phyloP scores from a whole-genome alignment of 139 green algal genomes.

The Coelastrella sp. region DNA sequence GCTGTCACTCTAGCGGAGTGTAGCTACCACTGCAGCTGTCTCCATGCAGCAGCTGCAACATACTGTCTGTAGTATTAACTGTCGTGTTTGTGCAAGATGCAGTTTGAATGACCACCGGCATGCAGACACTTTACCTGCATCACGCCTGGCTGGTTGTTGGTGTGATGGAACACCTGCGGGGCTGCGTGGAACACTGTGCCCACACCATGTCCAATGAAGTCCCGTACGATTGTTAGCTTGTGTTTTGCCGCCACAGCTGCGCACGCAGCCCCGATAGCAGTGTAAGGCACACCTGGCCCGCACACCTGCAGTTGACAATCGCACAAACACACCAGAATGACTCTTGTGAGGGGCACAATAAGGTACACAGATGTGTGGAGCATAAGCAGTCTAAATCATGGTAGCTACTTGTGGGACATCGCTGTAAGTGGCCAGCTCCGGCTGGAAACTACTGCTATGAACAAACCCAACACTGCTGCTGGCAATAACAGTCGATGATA shows the following conservation, averaged over 20 bases:
- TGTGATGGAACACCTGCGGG: conserved; percentile 88
- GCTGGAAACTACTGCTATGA: no score
- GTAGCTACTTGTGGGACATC: no score
- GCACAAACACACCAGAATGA: neutral
- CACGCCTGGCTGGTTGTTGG: conserved; percentile 76
- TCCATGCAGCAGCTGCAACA: neutral
- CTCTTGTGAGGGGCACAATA: neutral
- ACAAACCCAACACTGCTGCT: no score
- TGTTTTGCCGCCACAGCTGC: conserved; percentile 84
- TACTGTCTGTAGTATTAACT: neutral
- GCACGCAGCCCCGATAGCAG: conserved; percentile 87
- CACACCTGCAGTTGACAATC: conserved; percentile 61
- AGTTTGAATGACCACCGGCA: neutral
- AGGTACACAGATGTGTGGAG: neutral
- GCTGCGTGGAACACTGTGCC: conserved; percentile 91
- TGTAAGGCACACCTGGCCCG: conserved; percentile 83
- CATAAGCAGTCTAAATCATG: neutral
- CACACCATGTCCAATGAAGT: conserved; percentile 97
- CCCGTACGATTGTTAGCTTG: conserved; percentile 77
- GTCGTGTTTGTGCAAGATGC: neutral
- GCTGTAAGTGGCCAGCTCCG: no score
- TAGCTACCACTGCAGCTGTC: no score
- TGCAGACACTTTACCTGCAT: conserved; percentile 44
- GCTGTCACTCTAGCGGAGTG: no score
- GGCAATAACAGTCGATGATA: no score